phyloP scores from a whole-genome alignment of 257 asterid species.

The Penstemon barbatus region DNA sequence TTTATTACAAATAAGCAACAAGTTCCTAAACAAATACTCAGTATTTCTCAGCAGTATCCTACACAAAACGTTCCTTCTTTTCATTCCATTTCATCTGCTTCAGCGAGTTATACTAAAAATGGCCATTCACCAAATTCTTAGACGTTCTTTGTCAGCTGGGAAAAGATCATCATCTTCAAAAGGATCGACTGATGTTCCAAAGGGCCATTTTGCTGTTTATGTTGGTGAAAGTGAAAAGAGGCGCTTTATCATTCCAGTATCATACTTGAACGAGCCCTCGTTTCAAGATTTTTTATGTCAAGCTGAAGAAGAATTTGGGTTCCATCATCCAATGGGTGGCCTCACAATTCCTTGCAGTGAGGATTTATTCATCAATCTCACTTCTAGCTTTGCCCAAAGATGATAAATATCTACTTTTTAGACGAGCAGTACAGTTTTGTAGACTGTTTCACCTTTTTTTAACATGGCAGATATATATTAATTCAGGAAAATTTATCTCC shows the following conservation, averaged over 20 bases:
- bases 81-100: no score
- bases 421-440: background rate
- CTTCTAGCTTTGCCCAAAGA: background rate
- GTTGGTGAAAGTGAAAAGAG: slow-evolving; percentile 43
- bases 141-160: no score
- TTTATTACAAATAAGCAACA: background rate
- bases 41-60: no score
- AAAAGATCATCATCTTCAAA: background rate
- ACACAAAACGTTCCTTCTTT: no score
- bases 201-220: slow-evolving; percentile 55
- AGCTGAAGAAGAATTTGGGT: slow-evolving; percentile 54
- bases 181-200: slow-evolving; percentile 36
- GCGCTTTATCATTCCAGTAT: slow-evolving; percentile 49
- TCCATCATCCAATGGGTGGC: slow-evolving; percentile 61
- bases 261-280: slow-evolving; percentile 43
- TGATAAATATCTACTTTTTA: no score
- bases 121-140: no score
- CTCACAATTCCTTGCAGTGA: slow-evolving; percentile 32
- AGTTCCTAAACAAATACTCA: background rate
- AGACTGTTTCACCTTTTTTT: background rate
- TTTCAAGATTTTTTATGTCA: slow-evolving; percentile 46
- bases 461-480: background rate
- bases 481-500: background rate
- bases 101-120: no score
- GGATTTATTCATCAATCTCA: background rate